Evolutionary conservation across 352 stramenopile genomes (phyloP).

Genomic region (Phytophthora cryptogea): DNA sequence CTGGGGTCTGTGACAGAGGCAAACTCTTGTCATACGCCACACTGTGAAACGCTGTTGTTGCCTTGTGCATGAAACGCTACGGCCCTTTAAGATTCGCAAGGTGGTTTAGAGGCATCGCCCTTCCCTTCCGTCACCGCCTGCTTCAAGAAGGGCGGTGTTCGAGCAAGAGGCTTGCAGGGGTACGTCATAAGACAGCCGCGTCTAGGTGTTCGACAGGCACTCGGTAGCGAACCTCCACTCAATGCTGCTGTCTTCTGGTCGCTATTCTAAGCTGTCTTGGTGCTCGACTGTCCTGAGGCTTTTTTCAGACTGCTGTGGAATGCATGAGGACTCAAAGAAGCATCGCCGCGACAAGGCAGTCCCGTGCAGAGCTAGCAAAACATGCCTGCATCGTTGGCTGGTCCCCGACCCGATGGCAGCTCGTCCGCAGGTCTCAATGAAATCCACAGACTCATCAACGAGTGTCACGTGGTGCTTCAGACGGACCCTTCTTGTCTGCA

Average conservation of each 20-base stretch:
- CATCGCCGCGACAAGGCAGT: background rate
- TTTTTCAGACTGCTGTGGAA: conserved; percentile 7
- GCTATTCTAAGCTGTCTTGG: conserved; percentile 17
- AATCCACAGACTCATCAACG: conserved; percentile 57
- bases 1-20: conserved; percentile 16
- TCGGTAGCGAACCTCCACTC: background rate
- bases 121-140: conserved; percentile 13
- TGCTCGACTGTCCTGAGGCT: conserved; percentile 12
- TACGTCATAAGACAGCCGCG: conserved; percentile 27
- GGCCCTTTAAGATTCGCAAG: conserved; percentile 6
- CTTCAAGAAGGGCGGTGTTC: background rate
- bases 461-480: conserved; percentile 54
- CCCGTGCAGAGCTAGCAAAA: background rate
- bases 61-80: conserved; percentile 19
- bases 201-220: conserved; percentile 1
- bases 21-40: conserved; percentile 6
- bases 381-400: conserved; percentile 4
- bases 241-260: too few species aligned
- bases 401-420: conserved; percentile 4
- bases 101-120: conserved; percentile 10
- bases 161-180: conserved; percentile 7
- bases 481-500: conserved; percentile 57
- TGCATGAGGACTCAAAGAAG: conserved; percentile 2
- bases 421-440: conserved; percentile 40
- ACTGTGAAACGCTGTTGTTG: conserved; percentile 8